Percentiles rank a stretch among this genome's conserved stretches.
Conservation (phyloP, 2,329 filamentous ascomycete species). For the Aureobasidium sp. region DNA sequence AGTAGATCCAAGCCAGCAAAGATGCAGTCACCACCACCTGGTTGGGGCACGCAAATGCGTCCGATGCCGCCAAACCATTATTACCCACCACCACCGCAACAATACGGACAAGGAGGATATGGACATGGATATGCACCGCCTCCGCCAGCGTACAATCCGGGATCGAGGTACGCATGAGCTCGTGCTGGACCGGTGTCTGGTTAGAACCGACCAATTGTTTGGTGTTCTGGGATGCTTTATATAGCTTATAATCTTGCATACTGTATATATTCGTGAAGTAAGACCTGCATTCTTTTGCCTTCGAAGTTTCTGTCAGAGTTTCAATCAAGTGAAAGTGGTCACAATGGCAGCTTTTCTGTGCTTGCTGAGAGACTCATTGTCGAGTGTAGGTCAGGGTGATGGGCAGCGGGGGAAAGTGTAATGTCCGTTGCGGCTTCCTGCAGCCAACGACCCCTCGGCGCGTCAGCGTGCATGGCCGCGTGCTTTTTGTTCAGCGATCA, state of each 20-base stretch:
- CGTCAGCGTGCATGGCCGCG: constrained; percentile 15
- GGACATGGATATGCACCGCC: constrained; percentile 11
- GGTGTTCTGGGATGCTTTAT: background rate
- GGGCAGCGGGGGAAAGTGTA: background rate
- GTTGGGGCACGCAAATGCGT: constrained; percentile 21
- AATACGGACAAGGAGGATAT: background rate
- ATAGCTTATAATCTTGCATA: background rate
- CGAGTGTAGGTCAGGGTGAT: background rate
- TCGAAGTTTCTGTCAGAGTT: too few relatives aligned
- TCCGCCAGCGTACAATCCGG: constrained; percentile 10
- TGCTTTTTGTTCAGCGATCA: constrained; percentile 1
- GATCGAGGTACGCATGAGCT: constrained; percentile 11
- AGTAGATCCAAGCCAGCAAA: constrained; percentile 13
- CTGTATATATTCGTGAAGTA: background rate
- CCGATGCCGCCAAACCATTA: constrained; percentile 9
- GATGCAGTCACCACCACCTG: constrained; percentile 23
- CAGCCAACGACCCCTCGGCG: constrained; percentile 5
- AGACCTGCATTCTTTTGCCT: too few relatives aligned
- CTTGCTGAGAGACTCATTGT: background rate
- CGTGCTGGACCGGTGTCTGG: background rate
- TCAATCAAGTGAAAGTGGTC: too few relatives aligned
- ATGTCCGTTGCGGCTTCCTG: constrained; percentile 10
- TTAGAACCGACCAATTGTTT: background rate
- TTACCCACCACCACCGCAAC: constrained; percentile 10
- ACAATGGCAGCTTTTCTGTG: too few relatives aligned